These are phyloP conservation scores for Allantophomopsis cytisporea DNA, from an alignment of 2,329 filamentous ascomycete genomes.

Conservation along the genomic window DNA sequence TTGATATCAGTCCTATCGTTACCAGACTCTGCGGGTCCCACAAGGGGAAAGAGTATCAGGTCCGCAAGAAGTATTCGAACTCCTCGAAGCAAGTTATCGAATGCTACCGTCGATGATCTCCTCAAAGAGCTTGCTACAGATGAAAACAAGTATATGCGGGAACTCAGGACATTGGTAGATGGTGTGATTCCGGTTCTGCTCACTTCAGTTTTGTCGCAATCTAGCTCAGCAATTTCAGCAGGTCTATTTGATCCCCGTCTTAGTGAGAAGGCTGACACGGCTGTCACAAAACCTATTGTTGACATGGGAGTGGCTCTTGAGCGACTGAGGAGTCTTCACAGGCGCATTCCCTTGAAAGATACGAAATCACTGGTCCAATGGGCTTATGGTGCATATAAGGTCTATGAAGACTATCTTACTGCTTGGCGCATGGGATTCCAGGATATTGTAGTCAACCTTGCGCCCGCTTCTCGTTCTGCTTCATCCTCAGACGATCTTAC, in stretches of 20 bases:
- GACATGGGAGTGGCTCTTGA: conserved; percentile 89
- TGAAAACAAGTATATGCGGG: conserved; percentile 77
- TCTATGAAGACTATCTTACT: conserved; percentile 76
- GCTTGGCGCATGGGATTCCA: conserved; percentile 91
- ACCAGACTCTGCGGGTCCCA: conserved; percentile 39
- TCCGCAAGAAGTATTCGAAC: conserved; percentile 70
- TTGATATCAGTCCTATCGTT: conserved; percentile 84
- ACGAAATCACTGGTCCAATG: conserved; percentile 62
- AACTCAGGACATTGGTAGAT: conserved; percentile 85
- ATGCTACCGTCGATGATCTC: conserved; percentile 60
- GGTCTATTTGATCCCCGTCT: conserved; percentile 47
- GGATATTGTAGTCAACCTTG: conserved; percentile 86
- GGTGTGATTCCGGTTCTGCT: conserved; percentile 90
- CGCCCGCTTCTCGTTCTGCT: conserved; percentile 35
- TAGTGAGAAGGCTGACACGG: conserved; percentile 35
- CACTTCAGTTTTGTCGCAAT: conserved; percentile 67
- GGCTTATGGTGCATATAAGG: conserved; percentile 63
- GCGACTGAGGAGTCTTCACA: conserved; percentile 68
- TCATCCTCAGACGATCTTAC: conserved; percentile 10
- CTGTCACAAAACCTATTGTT: conserved; percentile 71
- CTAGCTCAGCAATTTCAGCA: conserved; percentile 46
- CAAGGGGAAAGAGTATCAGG: conserved; percentile 54
- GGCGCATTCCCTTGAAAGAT: conserved; percentile 62
- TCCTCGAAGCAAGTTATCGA: conserved; percentile 50
- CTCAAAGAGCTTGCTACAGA: conserved; percentile 71